Conservation (phyloP, 768 basidiomycete genomes). For the Peribolospora kevripleyi region DNA sequence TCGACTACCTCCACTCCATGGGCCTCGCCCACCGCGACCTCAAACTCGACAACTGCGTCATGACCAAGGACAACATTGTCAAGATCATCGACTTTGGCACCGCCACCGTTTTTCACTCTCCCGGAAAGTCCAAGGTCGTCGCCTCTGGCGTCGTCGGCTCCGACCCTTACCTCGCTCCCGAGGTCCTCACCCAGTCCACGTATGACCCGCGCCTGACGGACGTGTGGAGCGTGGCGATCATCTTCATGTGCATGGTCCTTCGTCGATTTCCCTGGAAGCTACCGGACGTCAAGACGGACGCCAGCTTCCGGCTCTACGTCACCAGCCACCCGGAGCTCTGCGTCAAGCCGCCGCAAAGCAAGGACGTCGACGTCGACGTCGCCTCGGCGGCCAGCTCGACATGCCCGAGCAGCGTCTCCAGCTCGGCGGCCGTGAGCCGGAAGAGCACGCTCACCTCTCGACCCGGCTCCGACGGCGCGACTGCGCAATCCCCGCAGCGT, state of each 20-base stretch:
- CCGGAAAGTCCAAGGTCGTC: slow-evolving; percentile 51
- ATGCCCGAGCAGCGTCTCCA: not conserved
- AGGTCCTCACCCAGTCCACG: slow-evolving; percentile 50
- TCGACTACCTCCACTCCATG: slow-evolving; percentile 90
- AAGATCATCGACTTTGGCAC: slow-evolving; percentile 99
- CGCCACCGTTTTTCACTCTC: slow-evolving; percentile 98
- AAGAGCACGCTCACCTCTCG: no score
- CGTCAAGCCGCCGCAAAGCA: slow-evolving; percentile 22
- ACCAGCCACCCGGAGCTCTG: slow-evolving; percentile 73
- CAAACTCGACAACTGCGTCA: slow-evolving; percentile 99
- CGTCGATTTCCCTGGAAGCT: slow-evolving; percentile 98
- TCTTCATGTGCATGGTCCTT: slow-evolving; percentile 97
- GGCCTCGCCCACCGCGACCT: slow-evolving; percentile 95
- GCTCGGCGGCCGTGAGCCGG: slow-evolving; percentile 4
- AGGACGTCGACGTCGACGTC: not conserved
- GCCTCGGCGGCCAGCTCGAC: not conserved
- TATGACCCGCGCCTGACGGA: slow-evolving; percentile 97
- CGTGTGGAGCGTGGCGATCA: slow-evolving; percentile 94
- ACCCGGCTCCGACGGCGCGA: no score
- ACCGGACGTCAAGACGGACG: slow-evolving; percentile 78
- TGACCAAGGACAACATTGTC: slow-evolving; percentile 81
- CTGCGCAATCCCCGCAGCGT: no score
- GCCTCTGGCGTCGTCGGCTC: slow-evolving; percentile 86
- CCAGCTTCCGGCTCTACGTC: slow-evolving; percentile 74
- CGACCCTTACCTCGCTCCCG: slow-evolving; percentile 94